Base-by-base conservation (phyloP, 2,329 filamentous ascomycete species). In the Pestalotiopsis sp. region DNA sequence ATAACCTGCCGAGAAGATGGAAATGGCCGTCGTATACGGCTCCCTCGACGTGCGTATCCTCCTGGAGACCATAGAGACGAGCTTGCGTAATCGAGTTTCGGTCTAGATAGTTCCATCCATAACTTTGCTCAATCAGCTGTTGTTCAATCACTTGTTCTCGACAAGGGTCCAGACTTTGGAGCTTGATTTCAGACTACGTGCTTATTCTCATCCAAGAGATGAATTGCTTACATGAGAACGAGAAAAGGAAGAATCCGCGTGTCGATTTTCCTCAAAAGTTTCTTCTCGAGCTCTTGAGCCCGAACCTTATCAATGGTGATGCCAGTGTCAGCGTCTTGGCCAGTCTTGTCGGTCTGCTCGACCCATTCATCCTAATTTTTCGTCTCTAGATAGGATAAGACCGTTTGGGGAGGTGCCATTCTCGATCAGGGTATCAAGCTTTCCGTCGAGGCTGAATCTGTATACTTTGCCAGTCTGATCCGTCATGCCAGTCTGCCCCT, bases 401-500 rank as follows among this genome's bases (percentile, higher is more conserved):
- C 80, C 81, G 38, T 83, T 83, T 1, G 79, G 81, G 0, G 80
- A 82, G 0, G 78, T 69, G 0, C 80, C 81, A 25, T 83, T 82
- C 3, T 78, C 74, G 0, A 83, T 72, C 0, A 83, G 72, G 0
- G 73, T 78, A 56, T 83, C 82, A 0, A 83, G 75, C 27, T 75
- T 80, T 0, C 80, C 80, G n/a, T 76, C 72, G 0, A 75, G 73
- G 0, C 74, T 75, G 0, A 82, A 66, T 1, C 82, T 76, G 67
- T 83, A 83, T 0, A 83, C 80, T 12, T 76, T 76, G 0, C 81
- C 81, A 0, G 80, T 82, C 6, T 72, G 81, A 31, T 84, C 82
- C 0, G 79, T 81, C 73, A 83, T 77, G 4, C 81, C 81, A 0
- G 81, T 83, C 62, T 83, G 81, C 0, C 82, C 82, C 72, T 84